Evolutionary conservation across 805 yeast genomes (phyloP).

Genomic region (Vanderwaltozyma tropicalis): DNA sequence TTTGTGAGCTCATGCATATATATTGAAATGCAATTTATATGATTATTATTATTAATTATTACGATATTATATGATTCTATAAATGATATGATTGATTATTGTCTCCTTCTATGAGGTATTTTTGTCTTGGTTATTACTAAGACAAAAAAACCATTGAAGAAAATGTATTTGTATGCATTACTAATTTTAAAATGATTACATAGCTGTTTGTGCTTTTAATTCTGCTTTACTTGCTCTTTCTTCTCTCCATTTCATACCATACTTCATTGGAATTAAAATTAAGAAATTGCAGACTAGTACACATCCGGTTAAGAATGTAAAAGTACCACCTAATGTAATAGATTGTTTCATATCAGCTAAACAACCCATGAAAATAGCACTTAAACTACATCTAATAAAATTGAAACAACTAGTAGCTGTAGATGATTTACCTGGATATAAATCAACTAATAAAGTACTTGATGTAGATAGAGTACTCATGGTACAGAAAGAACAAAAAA

Average conservation of each 20-base stretch:
- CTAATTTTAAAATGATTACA: neutral
- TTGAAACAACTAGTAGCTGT: conserved; percentile 66
- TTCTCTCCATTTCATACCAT: conserved; percentile 30
- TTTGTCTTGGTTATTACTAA: too few species aligned
- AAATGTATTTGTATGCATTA: neutral
- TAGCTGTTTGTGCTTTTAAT: conserved; percentile 1
- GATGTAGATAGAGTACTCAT: conserved; percentile 47
- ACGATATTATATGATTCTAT: too few species aligned
- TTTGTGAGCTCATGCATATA: too few species aligned
- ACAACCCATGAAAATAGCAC: conserved; percentile 62
- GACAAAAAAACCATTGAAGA: too few species aligned
- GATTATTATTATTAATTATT: too few species aligned
- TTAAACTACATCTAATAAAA: conserved; percentile 55
- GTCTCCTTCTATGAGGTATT: too few species aligned
- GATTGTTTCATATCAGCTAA: conserved; percentile 46
- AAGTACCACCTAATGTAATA: conserved; percentile 66
- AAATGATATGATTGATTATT: too few species aligned
- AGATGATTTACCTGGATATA: conserved; percentile 60
- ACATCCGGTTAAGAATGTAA: conserved; percentile 53
- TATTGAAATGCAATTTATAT: too few species aligned
- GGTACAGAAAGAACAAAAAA: conserved; percentile 46
- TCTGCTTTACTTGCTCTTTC: conserved; percentile 17
- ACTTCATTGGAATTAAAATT: conserved; percentile 28
- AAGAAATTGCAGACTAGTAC: conserved; percentile 24
- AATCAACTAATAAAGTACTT: conserved; percentile 60